phyloP scores from a whole-genome alignment of 768 basidiomycete species.

The Mycena latifolia region DNA sequence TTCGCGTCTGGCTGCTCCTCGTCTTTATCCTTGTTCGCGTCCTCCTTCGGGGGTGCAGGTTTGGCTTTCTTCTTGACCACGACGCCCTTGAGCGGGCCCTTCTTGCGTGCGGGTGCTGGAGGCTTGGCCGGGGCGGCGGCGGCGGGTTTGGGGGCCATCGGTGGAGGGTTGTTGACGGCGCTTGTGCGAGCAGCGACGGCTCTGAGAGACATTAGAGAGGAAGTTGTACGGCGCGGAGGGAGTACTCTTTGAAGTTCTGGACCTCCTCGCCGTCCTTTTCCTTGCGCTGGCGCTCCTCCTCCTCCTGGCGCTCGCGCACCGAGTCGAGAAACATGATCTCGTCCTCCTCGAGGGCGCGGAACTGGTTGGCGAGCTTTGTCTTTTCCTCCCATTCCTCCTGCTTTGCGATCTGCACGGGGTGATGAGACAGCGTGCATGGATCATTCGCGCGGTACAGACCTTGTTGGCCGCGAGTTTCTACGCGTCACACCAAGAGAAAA shows the following conservation, averaged over 20 bases:
- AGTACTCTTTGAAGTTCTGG: slow-evolving; percentile 81
- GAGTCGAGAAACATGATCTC: slow-evolving; percentile 92
- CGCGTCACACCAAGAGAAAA: slow-evolving; percentile 55
- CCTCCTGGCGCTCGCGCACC: slow-evolving; percentile 78
- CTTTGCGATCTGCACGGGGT: slow-evolving; percentile 74
- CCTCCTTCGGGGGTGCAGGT: slow-evolving; percentile 37
- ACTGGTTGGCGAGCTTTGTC: slow-evolving; percentile 91
- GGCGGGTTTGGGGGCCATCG: slow-evolving; percentile 48
- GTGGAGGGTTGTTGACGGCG: slow-evolving; percentile 59
- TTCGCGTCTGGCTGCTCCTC: slow-evolving; percentile 61
- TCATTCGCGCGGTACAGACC: slow-evolving; percentile 61
- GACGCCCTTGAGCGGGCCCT: slow-evolving; percentile 81
- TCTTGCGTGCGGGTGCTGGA: slow-evolving; percentile 58
- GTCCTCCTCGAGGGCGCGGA: slow-evolving; percentile 90
- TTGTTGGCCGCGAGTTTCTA: slow-evolving; percentile 94
- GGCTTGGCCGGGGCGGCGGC: slow-evolving; percentile 44
- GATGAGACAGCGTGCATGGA: slow-evolving; percentile 18
- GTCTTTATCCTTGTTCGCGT: slow-evolving; percentile 34
- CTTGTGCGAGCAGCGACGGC: slow-evolving; percentile 78
- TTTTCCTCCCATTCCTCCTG: slow-evolving; percentile 96
- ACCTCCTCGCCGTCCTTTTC: slow-evolving; percentile 85
- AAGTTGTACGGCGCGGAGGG: not conserved
- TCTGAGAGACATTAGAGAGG: slow-evolving; percentile 42
- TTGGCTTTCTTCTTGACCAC: slow-evolving; percentile 84
- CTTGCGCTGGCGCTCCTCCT: slow-evolving; percentile 81